Evolutionary conservation across 1,139 yeast genomes (phyloP).

Genomic region (Taphrina wiesneri): DNA sequence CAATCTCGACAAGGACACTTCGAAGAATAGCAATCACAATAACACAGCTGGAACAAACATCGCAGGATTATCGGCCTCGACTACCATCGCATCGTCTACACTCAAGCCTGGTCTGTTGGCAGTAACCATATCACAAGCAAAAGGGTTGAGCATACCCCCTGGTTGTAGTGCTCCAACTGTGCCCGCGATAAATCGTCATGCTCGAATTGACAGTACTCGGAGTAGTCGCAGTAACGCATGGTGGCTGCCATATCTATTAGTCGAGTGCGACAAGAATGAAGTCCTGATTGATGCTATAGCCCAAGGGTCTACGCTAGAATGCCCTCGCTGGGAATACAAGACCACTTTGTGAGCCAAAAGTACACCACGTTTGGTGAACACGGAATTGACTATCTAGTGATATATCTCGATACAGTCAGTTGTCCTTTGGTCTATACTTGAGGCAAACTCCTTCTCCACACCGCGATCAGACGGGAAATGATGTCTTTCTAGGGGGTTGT

Average conservation of each 20-base stretch:
- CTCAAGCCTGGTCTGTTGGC: conserved; percentile 68
- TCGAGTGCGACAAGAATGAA: conserved; percentile 61
- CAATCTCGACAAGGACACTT: conserved; percentile 21
- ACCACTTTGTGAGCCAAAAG: conserved; percentile 79
- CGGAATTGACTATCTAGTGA: conserved; percentile 53
- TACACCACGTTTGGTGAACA: conserved; percentile 52
- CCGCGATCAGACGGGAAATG: conserved; percentile 39
- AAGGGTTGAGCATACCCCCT: conserved; percentile 63
- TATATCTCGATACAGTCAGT: conserved; percentile 29
- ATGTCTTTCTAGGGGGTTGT: conserved; percentile 49
- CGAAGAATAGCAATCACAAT: not conserved
- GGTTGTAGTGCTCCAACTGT: conserved; percentile 43
- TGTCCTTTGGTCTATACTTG: conserved; percentile 34
- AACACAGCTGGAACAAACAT: not conserved
- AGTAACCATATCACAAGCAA: conserved; percentile 66
- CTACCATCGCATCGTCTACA: conserved; percentile 41
- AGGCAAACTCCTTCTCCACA: conserved; percentile 23
- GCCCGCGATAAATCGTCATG: conserved; percentile 35
- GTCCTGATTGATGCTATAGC: conserved; percentile 68
- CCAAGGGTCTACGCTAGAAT: conserved; percentile 44
- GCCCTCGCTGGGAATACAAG: conserved; percentile 81
- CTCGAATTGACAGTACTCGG: conserved; percentile 32
- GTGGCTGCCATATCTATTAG: conserved; percentile 46
- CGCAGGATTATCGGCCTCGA: not conserved
- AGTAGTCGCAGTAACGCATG: conserved; percentile 35